Evolutionary conservation across 192 early-diverging fungal species (phyloP).

Genomic region (Coemansia umbellata): DNA sequence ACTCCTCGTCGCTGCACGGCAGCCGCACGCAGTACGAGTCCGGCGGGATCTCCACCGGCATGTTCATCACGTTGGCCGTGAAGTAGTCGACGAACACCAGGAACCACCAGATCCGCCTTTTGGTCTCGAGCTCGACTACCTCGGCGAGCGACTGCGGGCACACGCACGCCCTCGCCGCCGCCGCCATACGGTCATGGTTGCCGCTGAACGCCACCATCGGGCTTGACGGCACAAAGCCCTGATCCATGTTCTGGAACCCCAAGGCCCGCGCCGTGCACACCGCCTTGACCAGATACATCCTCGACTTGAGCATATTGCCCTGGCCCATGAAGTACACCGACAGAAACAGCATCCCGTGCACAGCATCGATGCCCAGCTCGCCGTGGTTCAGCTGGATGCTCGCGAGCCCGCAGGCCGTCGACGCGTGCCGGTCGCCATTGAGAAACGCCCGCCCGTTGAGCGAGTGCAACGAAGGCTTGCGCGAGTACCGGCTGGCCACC

Average conservation of each 20-base stretch:
- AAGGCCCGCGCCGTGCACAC: constrained; percentile 47
- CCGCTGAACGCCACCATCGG: constrained; percentile 43
- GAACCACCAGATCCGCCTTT: constrained; percentile 51
- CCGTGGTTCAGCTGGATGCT: constrained; percentile 47
- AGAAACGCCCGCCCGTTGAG: constrained; percentile 51
- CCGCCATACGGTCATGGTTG: constrained; percentile 17
- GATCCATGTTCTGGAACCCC: constrained; percentile 48
- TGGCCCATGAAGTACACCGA: constrained; percentile 52
- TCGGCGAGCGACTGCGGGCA: constrained; percentile 26
- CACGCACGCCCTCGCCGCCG: constrained; percentile 10
- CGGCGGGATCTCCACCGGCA: constrained; percentile 47
- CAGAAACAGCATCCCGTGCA: constrained; percentile 50
- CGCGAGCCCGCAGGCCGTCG: constrained; percentile 38
- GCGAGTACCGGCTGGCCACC: constrained; percentile 49
- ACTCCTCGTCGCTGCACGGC: constrained; percentile 51
- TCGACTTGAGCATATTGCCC: constrained; percentile 52
- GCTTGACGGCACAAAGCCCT: constrained; percentile 36
- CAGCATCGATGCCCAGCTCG: constrained; percentile 31
- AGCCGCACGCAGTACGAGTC: constrained; percentile 51
- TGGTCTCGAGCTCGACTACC: constrained; percentile 34
- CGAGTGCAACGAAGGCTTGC: constrained; percentile 47
- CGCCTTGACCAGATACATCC: constrained; percentile 51
- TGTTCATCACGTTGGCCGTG: constrained; percentile 52
- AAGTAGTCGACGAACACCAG: constrained; percentile 52
- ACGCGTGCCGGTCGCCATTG: constrained; percentile 48